Evolutionary conservation across 2,329 filamentous ascomycete species (phyloP), one percentile per base, ranked within the genome.

Genomic region (Ophiostoma tasmaniense): DNA sequence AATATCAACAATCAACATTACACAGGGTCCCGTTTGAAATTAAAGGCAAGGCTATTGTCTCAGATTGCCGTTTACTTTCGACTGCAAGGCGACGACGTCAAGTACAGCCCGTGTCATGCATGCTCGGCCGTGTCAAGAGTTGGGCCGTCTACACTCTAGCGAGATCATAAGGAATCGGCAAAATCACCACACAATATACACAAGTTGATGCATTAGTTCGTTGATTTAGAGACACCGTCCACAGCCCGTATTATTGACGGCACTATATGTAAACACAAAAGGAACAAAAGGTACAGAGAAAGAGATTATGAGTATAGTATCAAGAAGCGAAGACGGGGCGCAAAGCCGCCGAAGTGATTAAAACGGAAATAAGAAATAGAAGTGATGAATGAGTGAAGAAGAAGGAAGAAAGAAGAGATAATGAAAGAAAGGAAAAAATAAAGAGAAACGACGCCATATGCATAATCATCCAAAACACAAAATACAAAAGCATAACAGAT

Each of bases 401-500:
- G 30, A 5, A 39, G 8, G 2, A 25, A 28, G 30, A 45, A 6
- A n/a, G 59, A 10, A 35, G 33, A 66, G 28, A 42, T 10, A 28
- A 35, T 17, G 35, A 33, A 42, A 22, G 2, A 4, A 37, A 37
- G 17, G 39, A 22, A 33, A 37, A 64, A n/a, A 59, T 28, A 14
- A 22, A 69, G 30, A 20, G 25, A 25, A 67, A 45, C 35, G 20
- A 62, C 17, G 52, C 50, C 66, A n/a, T 62, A 66, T 35, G 42
- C 65, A 66, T 66, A 66, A 14, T 30, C 52, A 59, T 67, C 52
- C 66, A 61, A 67, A 35, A 52, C 37, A 61, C 28, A 39, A 55
- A 33, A 28, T 14, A 30, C 6, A 37, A n/a, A 59, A 45, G 8
- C 11, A 45, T 33, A 37, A 52, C 11, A 11, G 14, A 10, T 35